Evolutionary conservation across 1,284 basidiomycete species (phyloP), one percentile per base, ranked within the genome.

Genomic region (Ustilago trichophora): DNA sequence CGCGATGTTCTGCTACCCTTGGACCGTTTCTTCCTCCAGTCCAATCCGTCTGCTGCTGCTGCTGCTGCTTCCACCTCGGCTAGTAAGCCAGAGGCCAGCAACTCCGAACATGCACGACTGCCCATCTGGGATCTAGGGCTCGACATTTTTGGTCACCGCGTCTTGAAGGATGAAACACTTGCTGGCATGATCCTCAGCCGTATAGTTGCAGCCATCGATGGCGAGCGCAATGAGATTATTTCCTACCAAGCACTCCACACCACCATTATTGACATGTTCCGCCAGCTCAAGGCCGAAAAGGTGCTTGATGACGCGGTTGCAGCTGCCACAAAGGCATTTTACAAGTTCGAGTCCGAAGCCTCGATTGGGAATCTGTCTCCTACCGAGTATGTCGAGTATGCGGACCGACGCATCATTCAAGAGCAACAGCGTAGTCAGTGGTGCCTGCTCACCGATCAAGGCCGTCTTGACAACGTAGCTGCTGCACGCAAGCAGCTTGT

Each of bases 121-220:
- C 41, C 54, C 26, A 58, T 69, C 22, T 62, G 60, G 56, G 64
- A 76, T 3, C 63, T 77, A 8, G 56, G 62, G 34, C 51, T 76
- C 19, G 72, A 75, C 33, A 53, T 68, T 12, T 72, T 76, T 33
- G 70, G 58, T 38, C 60, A 76, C 47, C 43, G 52, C 26, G 43
- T 77, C 34, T 25, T 73, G 29, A 44, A 71, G n/a, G 66, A 73
- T 29, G 50, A 32, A 8, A 31, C 40, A 2, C 54, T 77, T 8
- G 34, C 49, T 11, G 16, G 26, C n/a, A 49, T 63, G 50, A 47
- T 58, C 13, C 38, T 73, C 15, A 37, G 26, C 8, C 43, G 55
- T 10, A 54, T 73, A 35, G 38, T 53, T 3, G 46, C 56, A 25
- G 59, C 59, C 13, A 12, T 76, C 56, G 50, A 75, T 36, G 51